Conservation (phyloP, 176 grass and related monocot species). For the Saccharum officinarum region DNA sequence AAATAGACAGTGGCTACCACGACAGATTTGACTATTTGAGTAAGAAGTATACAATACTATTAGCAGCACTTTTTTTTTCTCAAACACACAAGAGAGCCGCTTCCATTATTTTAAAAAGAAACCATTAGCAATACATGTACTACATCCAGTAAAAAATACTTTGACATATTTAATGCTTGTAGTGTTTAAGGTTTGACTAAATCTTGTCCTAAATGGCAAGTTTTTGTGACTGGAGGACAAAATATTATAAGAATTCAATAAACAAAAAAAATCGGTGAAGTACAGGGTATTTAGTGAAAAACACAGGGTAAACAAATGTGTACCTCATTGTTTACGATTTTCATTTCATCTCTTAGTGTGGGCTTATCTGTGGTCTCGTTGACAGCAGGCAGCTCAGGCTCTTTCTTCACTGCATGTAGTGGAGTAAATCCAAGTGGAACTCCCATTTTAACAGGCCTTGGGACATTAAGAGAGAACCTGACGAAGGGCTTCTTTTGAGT, state of each 20-base stretch:
- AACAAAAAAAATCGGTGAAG: not conserved
- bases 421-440: slow-evolving; percentile 34
- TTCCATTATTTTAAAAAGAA: no score
- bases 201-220: not conserved
- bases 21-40: not conserved
- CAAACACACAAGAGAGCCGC: no score
- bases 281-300: not conserved
- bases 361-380: not conserved
- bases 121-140: not conserved
- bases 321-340: slow-evolving; percentile 36
- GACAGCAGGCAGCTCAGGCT: not conserved
- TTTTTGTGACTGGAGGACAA: not conserved
- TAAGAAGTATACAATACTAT: not conserved
- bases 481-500: slow-evolving; percentile 32
- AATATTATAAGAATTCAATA: not conserved
- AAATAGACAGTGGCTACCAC: not conserved
- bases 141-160: not conserved
- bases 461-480: slow-evolving; percentile 45
- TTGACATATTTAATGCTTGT: not conserved
- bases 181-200: not conserved
- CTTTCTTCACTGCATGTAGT: slow-evolving; percentile 24
- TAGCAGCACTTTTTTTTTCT: not conserved
- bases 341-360: not conserved
- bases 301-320: not conserved
- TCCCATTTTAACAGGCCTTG: slow-evolving; percentile 14